Evolutionary conservation across 1,284 basidiomycete species (phyloP).

Genomic region (Pyrrhoderma noxium): DNA sequence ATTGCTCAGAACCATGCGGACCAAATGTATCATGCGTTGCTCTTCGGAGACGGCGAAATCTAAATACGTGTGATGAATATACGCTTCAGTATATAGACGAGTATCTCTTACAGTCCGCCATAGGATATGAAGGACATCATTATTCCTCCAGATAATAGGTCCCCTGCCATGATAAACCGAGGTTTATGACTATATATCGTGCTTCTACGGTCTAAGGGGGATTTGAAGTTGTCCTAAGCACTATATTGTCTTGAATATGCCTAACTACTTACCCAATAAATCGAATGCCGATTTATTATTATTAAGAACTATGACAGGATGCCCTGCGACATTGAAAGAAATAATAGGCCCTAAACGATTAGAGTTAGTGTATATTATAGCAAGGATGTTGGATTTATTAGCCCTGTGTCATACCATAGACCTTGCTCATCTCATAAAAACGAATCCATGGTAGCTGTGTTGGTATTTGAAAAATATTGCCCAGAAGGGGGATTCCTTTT

Average conservation of each 20-base stretch:
- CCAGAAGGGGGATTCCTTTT: not conserved
- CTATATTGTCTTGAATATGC: too few relatives aligned
- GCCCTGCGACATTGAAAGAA: constrained; percentile 2
- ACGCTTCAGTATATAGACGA: not conserved
- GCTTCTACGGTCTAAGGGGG: not conserved
- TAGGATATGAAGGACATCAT: constrained; percentile 15
- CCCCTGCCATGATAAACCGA: constrained; percentile 16
- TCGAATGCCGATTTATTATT: constrained; percentile 1
- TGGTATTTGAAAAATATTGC: constrained; percentile 2
- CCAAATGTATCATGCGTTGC: constrained; percentile 23
- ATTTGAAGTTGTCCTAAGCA: too few relatives aligned
- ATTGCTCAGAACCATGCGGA: constrained; percentile 16
- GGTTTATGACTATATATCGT: constrained; percentile 6
- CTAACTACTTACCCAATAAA: not conserved
- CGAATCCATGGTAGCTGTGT: constrained; percentile 1
- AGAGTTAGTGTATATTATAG: not conserved
- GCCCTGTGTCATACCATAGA: too few relatives aligned
- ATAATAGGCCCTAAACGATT: not conserved
- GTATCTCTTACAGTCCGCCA: constrained; percentile 12
- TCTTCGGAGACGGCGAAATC: constrained; percentile 25
- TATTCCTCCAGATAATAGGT: constrained; percentile 14
- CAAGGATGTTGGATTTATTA: not conserved
- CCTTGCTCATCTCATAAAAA: not conserved
- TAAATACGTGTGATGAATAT: not conserved
- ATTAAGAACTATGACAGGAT: constrained; percentile 3